Base-by-base conservation (phyloP, 768 basidiomycete genomes). In the Russula sp. region DNA sequence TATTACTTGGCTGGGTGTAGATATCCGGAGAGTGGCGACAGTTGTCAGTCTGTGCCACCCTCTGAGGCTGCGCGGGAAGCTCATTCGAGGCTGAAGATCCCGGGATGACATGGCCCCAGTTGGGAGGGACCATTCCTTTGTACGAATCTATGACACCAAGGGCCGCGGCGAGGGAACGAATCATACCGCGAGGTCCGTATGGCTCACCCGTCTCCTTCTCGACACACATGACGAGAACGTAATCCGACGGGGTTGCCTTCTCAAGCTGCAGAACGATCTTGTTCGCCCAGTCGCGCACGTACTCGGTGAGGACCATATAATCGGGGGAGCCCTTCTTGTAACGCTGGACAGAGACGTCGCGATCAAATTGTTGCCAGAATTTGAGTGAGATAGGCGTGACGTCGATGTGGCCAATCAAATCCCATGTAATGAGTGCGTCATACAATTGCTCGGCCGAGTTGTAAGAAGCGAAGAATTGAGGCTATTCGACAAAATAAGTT, bases 371-470 rank as follows among this genome's bases (percentile, higher is more conserved):
- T 13, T 32, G 18, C 53, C 73, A 75, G 70, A 75, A 75, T 14
- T 73, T 69, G 57, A 71, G 72, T 32, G 74, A 75, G 60, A 69
- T 68, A 2, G 67, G 32, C 13, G 73, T 73, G 24, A 76, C 66
- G n/a, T 66, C 63, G 46, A 76, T 49, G 18, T 55, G 38, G 50
- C 69, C 71, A 16, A 57, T 51, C 16, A 22, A 61, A 34, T 71
- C 61, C 74, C 75, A 75, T 8, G 68, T 70, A 32, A 58, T 59
- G 34, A 72, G 51, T 1, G 75, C 67, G 22, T 66, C 57, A 64
- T 75, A 75, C 59, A 74, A 67, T 66, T 72, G 75, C 32, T 73
- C 72, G 5, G 72, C 73, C 1, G 66, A 67, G 51, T 75, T 71
- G 63, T 71, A 71, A 3, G 68, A 72, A 44, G 70, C 30, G 51